Evolutionary conservation across 306 rosid species (phyloP), one percentile per base, ranked within the genome.

Genomic region (Sophora flavescens): DNA sequence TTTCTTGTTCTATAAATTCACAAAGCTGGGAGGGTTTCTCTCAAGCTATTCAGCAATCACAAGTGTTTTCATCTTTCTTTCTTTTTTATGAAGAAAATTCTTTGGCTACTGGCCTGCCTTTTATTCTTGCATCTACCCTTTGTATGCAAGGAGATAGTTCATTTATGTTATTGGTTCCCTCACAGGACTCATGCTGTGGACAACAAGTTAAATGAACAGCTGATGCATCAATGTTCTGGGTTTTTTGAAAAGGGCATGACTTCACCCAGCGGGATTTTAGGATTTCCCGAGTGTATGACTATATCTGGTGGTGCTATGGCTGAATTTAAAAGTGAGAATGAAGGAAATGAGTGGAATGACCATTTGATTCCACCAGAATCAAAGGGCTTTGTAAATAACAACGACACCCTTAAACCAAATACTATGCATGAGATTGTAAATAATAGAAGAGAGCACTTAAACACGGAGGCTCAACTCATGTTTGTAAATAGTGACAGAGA

Each of bases 401-500:
- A 81, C 64, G 82, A 84, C 70, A 71, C 70, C 86, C 75, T 81
- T 30, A 79, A 69, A 75, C 76, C 86, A 59, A 81, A 82, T 67
- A 69, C 89, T 79, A 74, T 72, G 76, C 91, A 78, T 81, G 87
- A 77, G 87, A 72, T 33, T 90, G 96, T 88, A 92, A 80, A 88
- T 92, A 88, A 84, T 76, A 80, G 75, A 79, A 78, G 64, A 72
- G 93, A 80, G 93, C 74, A 83, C 87, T 66, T 81, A 63, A 84
- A 74, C 78, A 80, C 50, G 85, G 90, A 87, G 79, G 87, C 86
- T 90, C 90, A 82, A 80, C 88, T 78, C 86, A 84, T 80, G 86
- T 59, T 63, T 90, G 91, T 92, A 87, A 68, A 90, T 85, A 88
- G 67, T 72, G 61, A 84, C 78, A 81, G 73, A 78, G 84, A 79